These are phyloP conservation scores for Xylaria bambusicola DNA, from an alignment of 495 filamentous ascomycete genomes.

Conservation along the genomic window DNA sequence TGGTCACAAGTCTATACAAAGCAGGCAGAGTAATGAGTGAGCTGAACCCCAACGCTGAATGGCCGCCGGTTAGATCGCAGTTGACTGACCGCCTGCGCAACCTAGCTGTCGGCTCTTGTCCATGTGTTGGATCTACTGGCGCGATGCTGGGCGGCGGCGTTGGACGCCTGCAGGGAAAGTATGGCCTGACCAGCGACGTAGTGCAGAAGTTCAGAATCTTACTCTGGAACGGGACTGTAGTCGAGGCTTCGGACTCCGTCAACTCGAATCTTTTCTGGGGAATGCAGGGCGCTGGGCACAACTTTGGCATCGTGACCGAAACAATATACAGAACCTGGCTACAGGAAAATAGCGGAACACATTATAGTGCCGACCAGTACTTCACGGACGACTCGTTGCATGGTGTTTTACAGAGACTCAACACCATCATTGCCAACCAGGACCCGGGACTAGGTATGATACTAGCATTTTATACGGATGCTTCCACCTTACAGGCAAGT, in stretches of 20 bases:
- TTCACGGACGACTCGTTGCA: slow-evolving; percentile 13
- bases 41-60: too few species aligned
- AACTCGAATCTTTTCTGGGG: slow-evolving; percentile 54
- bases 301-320: slow-evolving; percentile 45
- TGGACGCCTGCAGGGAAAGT: slow-evolving; percentile 58
- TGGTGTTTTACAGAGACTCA: slow-evolving; percentile 9
- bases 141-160: slow-evolving; percentile 63
- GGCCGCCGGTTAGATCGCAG: too few species aligned
- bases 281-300: slow-evolving; percentile 54
- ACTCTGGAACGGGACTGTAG: slow-evolving; percentile 55
- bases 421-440: slow-evolving; percentile 13
- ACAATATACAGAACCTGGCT: slow-evolving; percentile 15
- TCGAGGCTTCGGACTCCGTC: slow-evolving; percentile 42
- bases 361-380: slow-evolving; percentile 15
- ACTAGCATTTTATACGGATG: neutral
- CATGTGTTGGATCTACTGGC: slow-evolving; percentile 54
- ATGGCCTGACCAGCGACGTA: slow-evolving; percentile 60
- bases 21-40: slow-evolving; percentile 1
- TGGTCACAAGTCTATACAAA: neutral
- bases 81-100: too few species aligned
- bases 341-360: neutral
- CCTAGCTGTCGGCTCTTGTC: slow-evolving; percentile 33
- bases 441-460: neutral
- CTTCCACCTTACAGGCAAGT: too few species aligned
- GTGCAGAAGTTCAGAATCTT: slow-evolving; percentile 60